phyloP scores from a whole-genome alignment of 352 stramenopile species.

The Globisporangium heterothallicum region DNA sequence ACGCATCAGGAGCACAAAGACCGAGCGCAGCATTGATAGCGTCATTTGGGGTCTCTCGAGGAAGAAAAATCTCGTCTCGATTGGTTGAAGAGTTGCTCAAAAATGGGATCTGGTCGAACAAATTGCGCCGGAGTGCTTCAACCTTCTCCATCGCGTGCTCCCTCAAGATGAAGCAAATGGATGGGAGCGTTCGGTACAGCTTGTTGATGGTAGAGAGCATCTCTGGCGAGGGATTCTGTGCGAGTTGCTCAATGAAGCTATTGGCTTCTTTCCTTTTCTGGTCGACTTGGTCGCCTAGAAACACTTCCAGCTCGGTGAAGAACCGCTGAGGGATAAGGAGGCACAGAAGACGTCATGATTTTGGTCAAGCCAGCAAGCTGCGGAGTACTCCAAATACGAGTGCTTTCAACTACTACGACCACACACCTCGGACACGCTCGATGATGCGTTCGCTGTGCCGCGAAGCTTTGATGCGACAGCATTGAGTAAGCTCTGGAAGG shows the following conservation, averaged over 20 bases:
- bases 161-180: slow-evolving; percentile 41
- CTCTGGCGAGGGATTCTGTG: slow-evolving; percentile 16
- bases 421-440: neutral
- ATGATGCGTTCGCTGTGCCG: neutral
- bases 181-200: slow-evolving; percentile 29
- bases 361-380: neutral
- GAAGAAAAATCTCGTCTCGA: slow-evolving; percentile 19
- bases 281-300: slow-evolving; percentile 31
- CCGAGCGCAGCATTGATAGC: slow-evolving; percentile 24
- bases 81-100: slow-evolving; percentile 16
- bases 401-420: neutral
- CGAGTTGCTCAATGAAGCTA: slow-evolving; percentile 25
- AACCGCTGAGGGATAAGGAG: slow-evolving; percentile 13
- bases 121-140: slow-evolving; percentile 18
- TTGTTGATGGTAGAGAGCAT: slow-evolving; percentile 19
- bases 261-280: slow-evolving; percentile 30
- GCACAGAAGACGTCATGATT: neutral
- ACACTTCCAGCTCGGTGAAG: slow-evolving; percentile 39
- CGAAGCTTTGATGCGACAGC: slow-evolving; percentile 4
- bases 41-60: slow-evolving; percentile 14
- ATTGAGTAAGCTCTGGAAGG: slow-evolving; percentile 27
- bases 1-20: slow-evolving; percentile 5
- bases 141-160: slow-evolving; percentile 31
- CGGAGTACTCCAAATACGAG: neutral
- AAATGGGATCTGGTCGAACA: slow-evolving; percentile 42